Evolutionary conservation across 768 basidiomycete genomes (phyloP), one percentile per base, ranked within the genome.

Genomic region (Lyophyllum decastes): DNA sequence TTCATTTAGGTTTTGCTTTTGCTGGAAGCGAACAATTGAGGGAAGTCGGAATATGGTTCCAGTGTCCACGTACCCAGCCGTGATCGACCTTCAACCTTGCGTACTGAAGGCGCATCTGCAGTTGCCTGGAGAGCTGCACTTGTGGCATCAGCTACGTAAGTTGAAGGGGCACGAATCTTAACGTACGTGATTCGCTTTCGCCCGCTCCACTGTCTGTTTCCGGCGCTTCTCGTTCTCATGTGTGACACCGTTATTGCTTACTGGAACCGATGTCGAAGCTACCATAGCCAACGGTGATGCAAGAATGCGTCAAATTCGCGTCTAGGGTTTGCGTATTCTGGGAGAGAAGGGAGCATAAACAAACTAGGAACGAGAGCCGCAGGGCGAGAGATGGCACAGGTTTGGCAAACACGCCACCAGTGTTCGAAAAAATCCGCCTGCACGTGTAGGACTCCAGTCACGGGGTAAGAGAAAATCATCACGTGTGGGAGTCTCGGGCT

Each of bases 71-170:
- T 68, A 90, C 89, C 90, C 90, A 92, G 44, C 90, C 89, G 67
- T 90, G 81, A 61, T 92, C 89, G 49, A 92, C 89, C 67, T 92
- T 92, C 57, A 92, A 75, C 67, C 82, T 79, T 14, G 90, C 90
- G 64, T 91, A 92, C 65, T 88, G 89, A 17, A 92, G 75, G 24
- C 90, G 82, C 72, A 89, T 78, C 65, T 87, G 87, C 22, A 92
- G 76, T 60, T 91, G 88, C 60, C 86, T 79, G 2, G 86, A 85
- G 25, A 90, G 78, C 90, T 91, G 62, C 40, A 55, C 22, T 59
- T 26, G 44, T 49, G 35, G 35, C 43, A 44, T 53, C 22, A 40
- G 30, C 17, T 25, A 44, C 30, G 27, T 26, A 52, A 35, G 2
- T n/a, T 17, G 19, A 8, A 38, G 10, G 19, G 3, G 27, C 48